Evolutionary conservation across 306 rosid genomes (phyloP).

Genomic region (Mucuna pruriens): DNA sequence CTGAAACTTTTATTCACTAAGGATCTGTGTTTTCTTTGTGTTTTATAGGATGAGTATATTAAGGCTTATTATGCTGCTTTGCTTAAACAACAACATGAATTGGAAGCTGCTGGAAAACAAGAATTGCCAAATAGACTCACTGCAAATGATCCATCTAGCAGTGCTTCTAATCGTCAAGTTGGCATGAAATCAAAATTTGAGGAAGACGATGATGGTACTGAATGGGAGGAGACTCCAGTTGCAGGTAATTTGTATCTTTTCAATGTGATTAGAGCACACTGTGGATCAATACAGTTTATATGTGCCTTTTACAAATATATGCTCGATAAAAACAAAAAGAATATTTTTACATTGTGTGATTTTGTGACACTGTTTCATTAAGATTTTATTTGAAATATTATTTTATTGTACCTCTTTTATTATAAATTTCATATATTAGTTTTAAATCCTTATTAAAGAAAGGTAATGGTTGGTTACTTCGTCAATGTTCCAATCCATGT

Average conservation of each 20-base stretch:
- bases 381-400: neutral
- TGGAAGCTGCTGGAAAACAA: conserved; percentile 52
- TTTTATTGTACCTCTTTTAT: neutral
- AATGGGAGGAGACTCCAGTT: conserved; percentile 77
- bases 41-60: conserved; percentile 67
- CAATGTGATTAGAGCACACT: neutral
- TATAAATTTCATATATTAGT: neutral
- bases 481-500: neutral
- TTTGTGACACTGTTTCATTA: neutral
- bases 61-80: conserved; percentile 83
- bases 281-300: conserved; percentile 36
- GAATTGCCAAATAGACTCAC: conserved; percentile 38
- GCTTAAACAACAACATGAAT: conserved; percentile 62
- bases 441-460: neutral
- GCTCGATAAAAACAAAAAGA: neutral
- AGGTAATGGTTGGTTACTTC: neutral
- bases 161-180: conserved; percentile 58
- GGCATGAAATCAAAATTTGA: conserved; percentile 74
- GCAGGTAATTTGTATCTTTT: conserved; percentile 53
- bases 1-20: neutral
- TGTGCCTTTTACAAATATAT: conserved; percentile 6
- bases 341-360: neutral
- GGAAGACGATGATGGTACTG: conserved; percentile 58
- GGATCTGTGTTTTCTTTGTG: neutral
- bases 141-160: conserved; percentile 37